These are phyloP conservation scores for Trifolium dubium DNA, from an alignment of 306 rosid genomes.

Conservation along the genomic window DNA sequence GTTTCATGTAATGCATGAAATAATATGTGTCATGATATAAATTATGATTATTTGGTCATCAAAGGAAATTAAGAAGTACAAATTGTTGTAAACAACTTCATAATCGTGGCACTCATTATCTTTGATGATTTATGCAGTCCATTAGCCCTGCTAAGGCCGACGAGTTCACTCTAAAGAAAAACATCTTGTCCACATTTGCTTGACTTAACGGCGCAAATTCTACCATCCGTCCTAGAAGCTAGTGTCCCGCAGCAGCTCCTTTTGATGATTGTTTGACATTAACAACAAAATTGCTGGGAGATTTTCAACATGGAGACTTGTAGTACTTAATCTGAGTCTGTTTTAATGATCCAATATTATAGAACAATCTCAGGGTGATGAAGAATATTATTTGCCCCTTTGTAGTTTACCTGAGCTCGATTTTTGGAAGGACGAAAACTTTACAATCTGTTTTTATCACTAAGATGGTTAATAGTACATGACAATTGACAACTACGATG, in stretches of 20 bases:
- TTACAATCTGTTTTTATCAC: conserved; percentile 13
- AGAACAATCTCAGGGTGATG: conserved; percentile 20
- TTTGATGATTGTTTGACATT: not conserved
- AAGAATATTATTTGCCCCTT: conserved; percentile 3
- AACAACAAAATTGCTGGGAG: conserved; percentile 11
- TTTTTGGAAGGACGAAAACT: conserved; percentile 24
- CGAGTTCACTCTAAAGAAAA: conserved; percentile 83
- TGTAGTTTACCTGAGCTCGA: conserved; percentile 22
- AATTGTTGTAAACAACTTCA: conserved; percentile 1
- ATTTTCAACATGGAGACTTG: conserved; percentile 25
- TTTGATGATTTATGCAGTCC: conserved; percentile 58
- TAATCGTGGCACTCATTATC: not conserved
- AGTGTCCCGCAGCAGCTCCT: conserved; percentile 17
- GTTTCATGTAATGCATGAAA: not conserved
- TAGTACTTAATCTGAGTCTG: conserved; percentile 29
- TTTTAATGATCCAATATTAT: conserved; percentile 7
- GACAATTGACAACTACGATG: not conserved
- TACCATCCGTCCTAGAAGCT: conserved; percentile 11
- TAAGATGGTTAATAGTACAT: not conserved
- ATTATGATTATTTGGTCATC: not conserved
- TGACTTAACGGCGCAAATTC: conserved; percentile 28
- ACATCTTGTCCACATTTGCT: conserved; percentile 64
- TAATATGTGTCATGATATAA: not conserved
- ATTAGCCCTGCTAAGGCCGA: conserved; percentile 88
- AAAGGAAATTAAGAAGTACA: not conserved